Evolutionary conservation across 2,329 filamentous ascomycete species (phyloP).

Genomic region (Coniochaeta pulveracea): DNA sequence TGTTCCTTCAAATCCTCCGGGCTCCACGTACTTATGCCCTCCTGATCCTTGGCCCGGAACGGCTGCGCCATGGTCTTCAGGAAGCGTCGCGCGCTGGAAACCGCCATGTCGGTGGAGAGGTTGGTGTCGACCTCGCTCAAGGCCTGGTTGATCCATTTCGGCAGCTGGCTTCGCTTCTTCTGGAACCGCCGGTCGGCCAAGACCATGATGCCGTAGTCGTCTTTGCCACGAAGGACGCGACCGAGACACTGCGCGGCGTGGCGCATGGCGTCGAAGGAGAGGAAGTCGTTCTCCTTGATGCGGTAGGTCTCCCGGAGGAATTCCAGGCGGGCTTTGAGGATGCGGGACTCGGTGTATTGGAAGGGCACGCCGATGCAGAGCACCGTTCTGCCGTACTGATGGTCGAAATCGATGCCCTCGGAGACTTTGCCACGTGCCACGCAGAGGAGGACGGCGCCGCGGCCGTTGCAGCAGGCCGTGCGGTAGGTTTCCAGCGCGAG

Average conservation of each 20-base stretch:
- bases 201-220: conserved; percentile 99
- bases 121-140: conserved; percentile 79
- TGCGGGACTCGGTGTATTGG: conserved; percentile 96
- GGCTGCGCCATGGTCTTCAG: conserved; percentile 86
- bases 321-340: conserved; percentile 88
- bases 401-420: conserved; percentile 98
- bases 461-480: conserved; percentile 93
- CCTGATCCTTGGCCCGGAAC: conserved; percentile 71
- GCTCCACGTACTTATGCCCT: conserved; percentile 90
- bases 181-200: conserved; percentile 87
- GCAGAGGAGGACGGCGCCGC: conserved; percentile 85
- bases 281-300: conserved; percentile 92
- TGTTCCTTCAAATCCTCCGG: conserved; percentile 66
- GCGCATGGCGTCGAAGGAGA: conserved; percentile 99
- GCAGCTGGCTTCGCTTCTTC: conserved; percentile 81
- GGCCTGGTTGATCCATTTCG: conserved; percentile 92
- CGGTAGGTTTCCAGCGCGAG: conserved; percentile 93
- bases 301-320: conserved; percentile 96
- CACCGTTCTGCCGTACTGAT: conserved; percentile 94
- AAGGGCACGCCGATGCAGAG: conserved; percentile 95
- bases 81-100: conserved; percentile 81
- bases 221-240: conserved; percentile 88
- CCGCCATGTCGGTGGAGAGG: conserved; percentile 89
- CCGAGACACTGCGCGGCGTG: conserved; percentile 95
- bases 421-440: conserved; percentile 95